Percentiles rank a stretch among this genome's conserved stretches.
These are phyloP conservation scores for Thalassiosira profunda DNA, from an alignment of 108 stramenopile species.

Conservation along the genomic window DNA sequence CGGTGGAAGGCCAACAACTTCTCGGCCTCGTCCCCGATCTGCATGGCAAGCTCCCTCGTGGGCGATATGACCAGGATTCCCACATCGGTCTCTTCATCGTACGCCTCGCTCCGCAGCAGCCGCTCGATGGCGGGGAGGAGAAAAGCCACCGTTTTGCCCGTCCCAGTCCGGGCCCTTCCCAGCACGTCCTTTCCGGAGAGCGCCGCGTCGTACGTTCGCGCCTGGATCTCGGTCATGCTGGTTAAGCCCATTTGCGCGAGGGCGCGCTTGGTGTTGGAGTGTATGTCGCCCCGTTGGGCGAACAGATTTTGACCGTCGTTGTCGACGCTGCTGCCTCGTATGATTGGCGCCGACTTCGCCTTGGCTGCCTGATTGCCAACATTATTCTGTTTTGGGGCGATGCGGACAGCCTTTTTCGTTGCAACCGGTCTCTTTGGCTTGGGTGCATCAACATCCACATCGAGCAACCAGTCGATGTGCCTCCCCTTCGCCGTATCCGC, in stretches of 20 bases:
- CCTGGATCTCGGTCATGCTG: conserved; percentile 96
- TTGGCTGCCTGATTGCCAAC: background rate
- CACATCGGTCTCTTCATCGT: conserved; percentile 46
- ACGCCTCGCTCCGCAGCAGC: conserved; percentile 34
- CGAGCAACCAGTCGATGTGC: conserved; percentile 6
- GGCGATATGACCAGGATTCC: conserved; percentile 81
- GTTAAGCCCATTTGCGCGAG: conserved; percentile 58
- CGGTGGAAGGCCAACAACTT: conserved; percentile 36
- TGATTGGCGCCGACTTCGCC: background rate
- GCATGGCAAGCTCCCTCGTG: conserved; percentile 79
- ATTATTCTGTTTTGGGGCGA: background rate
- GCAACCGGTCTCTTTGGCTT: background rate
- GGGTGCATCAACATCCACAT: background rate
- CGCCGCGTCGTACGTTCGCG: conserved; percentile 75
- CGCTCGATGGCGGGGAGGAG: conserved; percentile 78
- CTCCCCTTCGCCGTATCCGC: background rate
- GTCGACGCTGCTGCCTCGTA: background rate
- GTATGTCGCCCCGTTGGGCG: background rate
- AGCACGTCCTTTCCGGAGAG: conserved; percentile 80
- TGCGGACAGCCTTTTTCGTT: background rate
- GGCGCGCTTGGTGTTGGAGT: conserved; percentile 30
- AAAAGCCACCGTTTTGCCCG: conserved; percentile 90
- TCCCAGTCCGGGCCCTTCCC: conserved; percentile 96
- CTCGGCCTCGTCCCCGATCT: conserved; percentile 65
- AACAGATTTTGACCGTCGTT: background rate